Base-by-base conservation (phyloP, 2,329 filamentous ascomycete species). In the Pezicula carpinea region DNA sequence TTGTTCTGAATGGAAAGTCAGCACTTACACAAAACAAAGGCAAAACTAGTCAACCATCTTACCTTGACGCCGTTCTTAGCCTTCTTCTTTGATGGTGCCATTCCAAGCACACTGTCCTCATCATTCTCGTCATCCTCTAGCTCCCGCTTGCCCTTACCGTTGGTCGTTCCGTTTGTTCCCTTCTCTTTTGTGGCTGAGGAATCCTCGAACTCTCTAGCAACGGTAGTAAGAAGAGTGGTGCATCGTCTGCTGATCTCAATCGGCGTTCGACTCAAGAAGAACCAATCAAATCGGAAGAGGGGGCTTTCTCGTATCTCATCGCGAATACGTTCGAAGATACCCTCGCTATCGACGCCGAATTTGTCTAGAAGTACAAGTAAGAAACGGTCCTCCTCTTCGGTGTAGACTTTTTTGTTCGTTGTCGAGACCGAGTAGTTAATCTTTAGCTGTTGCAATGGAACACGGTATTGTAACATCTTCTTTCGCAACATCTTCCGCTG, bases 401-500 rank as follows among this genome's bases (percentile, higher is more conserved):
- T 97, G 66, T 99, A 99, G 1, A 99, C 91, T 73, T 99, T 99
- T 74, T 99, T 99, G 79, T 99, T 99, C 8, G 95, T 99, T 2
- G 93, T 99, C 6, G 90, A 96, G 22, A 99, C 93, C 0, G 91
- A 96, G 69, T 99, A 99, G 71, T 96, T 97, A 73, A 99, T 90
- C 75, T 96, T 96, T 61, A 99, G 82, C 68, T 99, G 93, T 67
- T 99, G 93, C 14, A 99, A 77, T 19, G 93, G 95, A 42, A 97
- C 92, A n/a, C 93, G 87, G 65, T 96, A 97, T 74, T 93, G 89
- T 59, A 85, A 80, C 79, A 99, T 87, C 79, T 99, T 99, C 79
- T 91, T 95, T 53, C 85, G 83, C 46, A 99, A 78, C 73, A 97
- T 85, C 69, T 95, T 92, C 53, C 89, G 86, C 67, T 97, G 92